A percentile compares a stretch with the other conserved stretches of the same genome.
Evolutionary conservation across 1,284 basidiomycete genomes (phyloP).

Genomic region (Cryptococcus sp.): DNA sequence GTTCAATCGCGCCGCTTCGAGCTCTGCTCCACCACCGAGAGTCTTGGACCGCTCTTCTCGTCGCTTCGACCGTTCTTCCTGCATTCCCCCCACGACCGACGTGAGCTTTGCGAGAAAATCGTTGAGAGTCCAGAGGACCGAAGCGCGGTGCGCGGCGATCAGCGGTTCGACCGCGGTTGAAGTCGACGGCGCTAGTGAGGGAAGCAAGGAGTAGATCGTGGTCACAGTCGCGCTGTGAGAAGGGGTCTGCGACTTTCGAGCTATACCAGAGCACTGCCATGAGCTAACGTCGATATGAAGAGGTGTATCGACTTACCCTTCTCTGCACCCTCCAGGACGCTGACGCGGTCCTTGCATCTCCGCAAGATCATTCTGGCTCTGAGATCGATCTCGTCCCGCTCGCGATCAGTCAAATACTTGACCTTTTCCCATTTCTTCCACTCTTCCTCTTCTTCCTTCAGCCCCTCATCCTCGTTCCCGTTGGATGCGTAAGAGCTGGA

Average conservation of each 20-base stretch:
- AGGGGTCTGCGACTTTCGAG: slow-evolving; percentile 23
- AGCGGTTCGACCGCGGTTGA: slow-evolving; percentile 36
- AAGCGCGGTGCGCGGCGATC: slow-evolving; percentile 56
- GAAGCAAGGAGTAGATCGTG: slow-evolving; percentile 43
- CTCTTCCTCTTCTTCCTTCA: slow-evolving; percentile 23
- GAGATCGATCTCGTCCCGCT: slow-evolving; percentile 62
- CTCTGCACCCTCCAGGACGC: slow-evolving; percentile 57
- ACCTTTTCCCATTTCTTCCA: slow-evolving; percentile 48
- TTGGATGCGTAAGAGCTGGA: not conserved
- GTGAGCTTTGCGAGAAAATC: slow-evolving; percentile 55
- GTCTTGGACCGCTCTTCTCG: slow-evolving; percentile 46
- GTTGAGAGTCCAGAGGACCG: slow-evolving; percentile 58
- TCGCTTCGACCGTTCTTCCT: slow-evolving; percentile 56
- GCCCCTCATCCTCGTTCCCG: slow-evolving; percentile 8
- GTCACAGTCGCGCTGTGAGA: slow-evolving; percentile 19
- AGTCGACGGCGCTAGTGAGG: slow-evolving; percentile 42
- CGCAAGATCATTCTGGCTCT: slow-evolving; percentile 59
- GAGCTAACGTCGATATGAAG: not conserved
- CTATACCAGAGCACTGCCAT: slow-evolving; percentile 7
- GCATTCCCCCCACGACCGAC: slow-evolving; percentile 55
- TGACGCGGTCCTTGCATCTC: slow-evolving; percentile 57
- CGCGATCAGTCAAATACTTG: slow-evolving; percentile 57
- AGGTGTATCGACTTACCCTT: slow-evolving; percentile 48
- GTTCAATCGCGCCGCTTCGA: slow-evolving; percentile 30
- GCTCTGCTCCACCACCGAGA: slow-evolving; percentile 42